Percentiles rank a stretch among this genome's conserved stretches.
phyloP scores from a whole-genome alignment of 768 basidiomycete species.

The Mycena filopes region DNA sequence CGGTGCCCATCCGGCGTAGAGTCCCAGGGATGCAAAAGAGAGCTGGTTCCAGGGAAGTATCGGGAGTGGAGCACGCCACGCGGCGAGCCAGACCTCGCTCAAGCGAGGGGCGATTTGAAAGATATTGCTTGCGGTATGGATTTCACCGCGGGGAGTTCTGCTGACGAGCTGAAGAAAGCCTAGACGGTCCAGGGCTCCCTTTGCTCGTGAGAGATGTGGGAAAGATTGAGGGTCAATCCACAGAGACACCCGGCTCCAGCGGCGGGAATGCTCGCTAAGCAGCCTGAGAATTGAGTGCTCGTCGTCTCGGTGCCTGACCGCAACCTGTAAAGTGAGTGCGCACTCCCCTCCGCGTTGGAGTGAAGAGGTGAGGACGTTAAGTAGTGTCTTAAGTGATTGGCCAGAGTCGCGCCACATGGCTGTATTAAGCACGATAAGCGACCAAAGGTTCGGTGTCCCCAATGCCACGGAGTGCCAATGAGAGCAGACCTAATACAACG shows the following conservation, averaged over 20 bases:
- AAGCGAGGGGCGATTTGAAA: no score
- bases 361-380: not conserved
- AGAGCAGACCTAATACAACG: not conserved
- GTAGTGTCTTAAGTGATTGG: not conserved
- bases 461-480: not conserved
- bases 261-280: conserved; percentile 4
- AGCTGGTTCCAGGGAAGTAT: no score
- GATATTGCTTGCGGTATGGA: no score
- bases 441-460: not conserved
- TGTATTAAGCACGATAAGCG: not conserved
- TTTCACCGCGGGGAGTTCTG: no score
- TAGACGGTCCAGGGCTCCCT: conserved; percentile 5
- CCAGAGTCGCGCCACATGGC: not conserved
- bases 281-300: not conserved
- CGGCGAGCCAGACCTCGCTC: no score
- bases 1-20: no score
- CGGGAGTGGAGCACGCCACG: no score
- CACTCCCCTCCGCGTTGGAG: not conserved
- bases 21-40: no score
- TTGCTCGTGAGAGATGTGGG: not conserved
- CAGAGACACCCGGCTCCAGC: conserved; percentile 9
- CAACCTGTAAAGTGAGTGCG: not conserved
- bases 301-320: not conserved
- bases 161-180: not conserved
- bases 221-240: not conserved